These are phyloP conservation scores for Colletotrichum sp. DNA, from an alignment of 2,329 filamentous ascomycete genomes.

Conservation along the genomic window DNA sequence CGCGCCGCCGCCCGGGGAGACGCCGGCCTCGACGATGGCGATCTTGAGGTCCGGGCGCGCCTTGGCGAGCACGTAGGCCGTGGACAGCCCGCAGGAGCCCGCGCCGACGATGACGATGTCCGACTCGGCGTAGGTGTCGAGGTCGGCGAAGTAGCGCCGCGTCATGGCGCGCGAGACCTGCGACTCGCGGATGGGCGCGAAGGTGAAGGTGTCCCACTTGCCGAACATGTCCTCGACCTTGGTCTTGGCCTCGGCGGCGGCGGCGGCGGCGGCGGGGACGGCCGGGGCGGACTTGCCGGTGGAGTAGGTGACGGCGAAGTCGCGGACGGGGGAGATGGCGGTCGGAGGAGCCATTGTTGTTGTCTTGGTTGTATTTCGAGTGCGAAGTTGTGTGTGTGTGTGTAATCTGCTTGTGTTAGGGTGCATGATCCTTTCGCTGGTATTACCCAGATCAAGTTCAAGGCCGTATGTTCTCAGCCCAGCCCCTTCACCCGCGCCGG, in stretches of 20 bases:
- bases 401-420: constrained; percentile 15
- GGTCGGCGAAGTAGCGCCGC: constrained; percentile 87
- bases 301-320: constrained; percentile 39
- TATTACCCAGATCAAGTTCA: constrained; percentile 98
- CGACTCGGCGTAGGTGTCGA: constrained; percentile 88
- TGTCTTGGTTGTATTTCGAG: not conserved
- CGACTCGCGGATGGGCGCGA: constrained; percentile 87
- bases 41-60: constrained; percentile 90
- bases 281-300: constrained; percentile 37
- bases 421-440: constrained; percentile 99
- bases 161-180: constrained; percentile 95
- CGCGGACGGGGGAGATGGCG: constrained; percentile 62
- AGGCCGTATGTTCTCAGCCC: constrained; percentile 88
- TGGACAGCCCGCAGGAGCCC: constrained; percentile 84
- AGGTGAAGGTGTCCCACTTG: constrained; percentile 83
- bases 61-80: constrained; percentile 84
- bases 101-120: constrained; percentile 94
- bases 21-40: constrained; percentile 86
- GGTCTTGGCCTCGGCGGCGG: constrained; percentile 31
- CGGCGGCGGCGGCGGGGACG: constrained; percentile 63
- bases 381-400: not conserved
- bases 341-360: constrained; percentile 81
- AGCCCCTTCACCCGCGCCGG: constrained; percentile 29
- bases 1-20: constrained; percentile 85
- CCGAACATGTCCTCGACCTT: constrained; percentile 62